Evolutionary conservation across 2,329 filamentous ascomycete species (phyloP).

Genomic region (Penicillium sp.): DNA sequence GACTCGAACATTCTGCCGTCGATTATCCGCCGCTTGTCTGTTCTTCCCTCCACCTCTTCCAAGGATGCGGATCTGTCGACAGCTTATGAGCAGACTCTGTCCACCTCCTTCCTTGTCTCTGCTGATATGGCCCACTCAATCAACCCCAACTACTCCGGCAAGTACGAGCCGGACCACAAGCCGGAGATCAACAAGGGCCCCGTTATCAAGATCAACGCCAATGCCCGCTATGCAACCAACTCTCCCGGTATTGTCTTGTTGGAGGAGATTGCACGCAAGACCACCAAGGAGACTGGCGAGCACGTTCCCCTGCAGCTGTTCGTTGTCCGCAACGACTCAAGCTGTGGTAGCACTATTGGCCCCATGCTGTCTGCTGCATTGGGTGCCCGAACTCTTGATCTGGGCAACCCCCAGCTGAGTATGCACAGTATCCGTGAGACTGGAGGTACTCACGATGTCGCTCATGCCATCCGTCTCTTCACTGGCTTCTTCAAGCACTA

Average conservation of each 20-base stretch:
- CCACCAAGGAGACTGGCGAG: slow-evolving; percentile 54
- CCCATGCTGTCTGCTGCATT: slow-evolving; percentile 91
- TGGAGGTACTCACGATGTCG: slow-evolving; percentile 82
- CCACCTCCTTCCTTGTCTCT: slow-evolving; percentile 88
- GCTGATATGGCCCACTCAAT: slow-evolving; percentile 98
- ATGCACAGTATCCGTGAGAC: slow-evolving; percentile 98
- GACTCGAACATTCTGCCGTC: slow-evolving; percentile 88
- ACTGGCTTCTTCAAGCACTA: slow-evolving; percentile 84
- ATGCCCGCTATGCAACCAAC: slow-evolving; percentile 95
- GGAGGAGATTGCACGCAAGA: slow-evolving; percentile 76
- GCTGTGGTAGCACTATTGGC: slow-evolving; percentile 94
- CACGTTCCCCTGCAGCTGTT: slow-evolving; percentile 91
- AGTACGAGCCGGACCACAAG: slow-evolving; percentile 88
- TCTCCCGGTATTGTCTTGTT: slow-evolving; percentile 90
- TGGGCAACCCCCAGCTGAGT: slow-evolving; percentile 90
- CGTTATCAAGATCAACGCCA: slow-evolving; percentile 97
- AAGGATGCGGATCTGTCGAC: slow-evolving; percentile 67
- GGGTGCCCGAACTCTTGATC: slow-evolving; percentile 83
- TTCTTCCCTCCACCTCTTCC: slow-evolving; percentile 65
- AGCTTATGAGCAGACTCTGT: slow-evolving; percentile 88
- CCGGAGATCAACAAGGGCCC: slow-evolving; percentile 96
- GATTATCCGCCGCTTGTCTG: slow-evolving; percentile 81
- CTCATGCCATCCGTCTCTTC: slow-evolving; percentile 82
- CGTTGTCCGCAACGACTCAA: slow-evolving; percentile 92
- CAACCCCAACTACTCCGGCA: slow-evolving; percentile 89